Evolutionary conservation across 441 rosid species (phyloP).

Genomic region (Populus hybrid): DNA sequence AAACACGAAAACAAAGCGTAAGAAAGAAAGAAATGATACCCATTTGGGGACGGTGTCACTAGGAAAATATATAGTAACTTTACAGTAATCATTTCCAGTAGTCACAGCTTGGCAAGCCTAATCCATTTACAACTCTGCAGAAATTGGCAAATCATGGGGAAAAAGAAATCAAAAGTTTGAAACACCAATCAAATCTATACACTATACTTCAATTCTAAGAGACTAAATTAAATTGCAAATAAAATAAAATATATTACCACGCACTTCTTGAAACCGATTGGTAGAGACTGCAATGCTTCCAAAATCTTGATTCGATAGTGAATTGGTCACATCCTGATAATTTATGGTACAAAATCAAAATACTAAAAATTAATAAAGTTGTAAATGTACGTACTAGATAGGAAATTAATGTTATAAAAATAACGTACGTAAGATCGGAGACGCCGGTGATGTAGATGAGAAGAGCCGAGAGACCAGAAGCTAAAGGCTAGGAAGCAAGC

Average conservation of each 20-base stretch:
- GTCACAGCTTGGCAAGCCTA: conserved; percentile 70
- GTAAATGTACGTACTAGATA: neutral
- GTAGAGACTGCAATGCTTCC: conserved; percentile 65
- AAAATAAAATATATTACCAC: conserved; percentile 47
- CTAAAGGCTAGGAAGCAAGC: conserved; percentile 53
- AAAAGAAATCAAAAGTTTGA: neutral
- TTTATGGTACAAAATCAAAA: neutral
- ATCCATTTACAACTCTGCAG: conserved; percentile 86
- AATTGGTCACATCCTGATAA: conserved; percentile 44
- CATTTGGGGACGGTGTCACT: conserved; percentile 78
- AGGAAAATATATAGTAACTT: conserved; percentile 63
- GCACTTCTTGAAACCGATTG: conserved; percentile 70
- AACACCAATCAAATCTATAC: neutral
- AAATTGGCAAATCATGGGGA: conserved; percentile 18
- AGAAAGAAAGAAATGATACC: conserved; percentile 41
- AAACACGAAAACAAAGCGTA: too few species aligned
- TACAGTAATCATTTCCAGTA: conserved; percentile 59
- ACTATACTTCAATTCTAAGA: neutral
- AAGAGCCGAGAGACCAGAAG: conserved; percentile 71
- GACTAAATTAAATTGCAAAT: neutral
- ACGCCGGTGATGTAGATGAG: conserved; percentile 75
- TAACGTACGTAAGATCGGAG: conserved; percentile 52
- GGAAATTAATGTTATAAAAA: neutral
- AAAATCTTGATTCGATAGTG: conserved; percentile 60
- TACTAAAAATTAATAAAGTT: conserved; percentile 12